phyloP scores from a whole-genome alignment of 495 filamentous ascomycete species.

The Xylaria grammica region DNA sequence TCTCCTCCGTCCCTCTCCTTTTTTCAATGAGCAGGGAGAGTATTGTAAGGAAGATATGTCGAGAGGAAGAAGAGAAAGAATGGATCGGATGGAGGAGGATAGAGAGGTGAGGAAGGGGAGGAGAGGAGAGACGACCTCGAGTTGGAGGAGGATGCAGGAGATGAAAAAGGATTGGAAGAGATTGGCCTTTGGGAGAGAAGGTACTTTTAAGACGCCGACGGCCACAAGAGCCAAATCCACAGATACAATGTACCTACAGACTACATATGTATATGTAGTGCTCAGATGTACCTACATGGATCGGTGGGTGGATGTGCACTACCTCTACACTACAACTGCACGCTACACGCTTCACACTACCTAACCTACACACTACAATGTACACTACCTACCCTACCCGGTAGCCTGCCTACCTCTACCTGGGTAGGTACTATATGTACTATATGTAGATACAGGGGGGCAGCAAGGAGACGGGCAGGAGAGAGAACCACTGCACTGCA shows the following conservation, averaged over 20 bases:
- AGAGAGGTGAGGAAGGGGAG: slow-evolving; percentile 50
- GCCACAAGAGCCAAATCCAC: slow-evolving; percentile 19
- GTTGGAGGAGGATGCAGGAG: slow-evolving; percentile 61
- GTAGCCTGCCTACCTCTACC: no score
- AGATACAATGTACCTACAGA: slow-evolving; percentile 28
- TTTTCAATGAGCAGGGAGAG: slow-evolving; percentile 48
- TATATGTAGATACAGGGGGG: slow-evolving; percentile 12
- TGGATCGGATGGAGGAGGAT: slow-evolving; percentile 62
- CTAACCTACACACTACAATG: neutral
- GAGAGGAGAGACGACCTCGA: slow-evolving; percentile 61
- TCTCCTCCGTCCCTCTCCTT: slow-evolving; percentile 48
- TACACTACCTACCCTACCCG: no score
- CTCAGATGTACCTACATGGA: slow-evolving; percentile 2
- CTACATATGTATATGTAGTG: slow-evolving; percentile 7
- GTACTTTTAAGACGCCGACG: slow-evolving; percentile 57
- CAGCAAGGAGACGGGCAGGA: neutral
- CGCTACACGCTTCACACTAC: slow-evolving; percentile 8
- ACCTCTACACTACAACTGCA: slow-evolving; percentile 9
- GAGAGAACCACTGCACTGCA: slow-evolving; percentile 22
- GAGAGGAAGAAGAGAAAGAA: slow-evolving; percentile 48
- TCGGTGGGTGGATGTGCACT: slow-evolving; percentile 5
- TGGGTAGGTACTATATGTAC: no score
- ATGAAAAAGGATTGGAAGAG: slow-evolving; percentile 60
- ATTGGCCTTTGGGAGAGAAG: slow-evolving; percentile 48
- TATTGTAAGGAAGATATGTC: slow-evolving; percentile 42